These are phyloP conservation scores for Boletus smithii DNA, from an alignment of 1,284 basidiomycete species.

Conservation along the genomic window DNA sequence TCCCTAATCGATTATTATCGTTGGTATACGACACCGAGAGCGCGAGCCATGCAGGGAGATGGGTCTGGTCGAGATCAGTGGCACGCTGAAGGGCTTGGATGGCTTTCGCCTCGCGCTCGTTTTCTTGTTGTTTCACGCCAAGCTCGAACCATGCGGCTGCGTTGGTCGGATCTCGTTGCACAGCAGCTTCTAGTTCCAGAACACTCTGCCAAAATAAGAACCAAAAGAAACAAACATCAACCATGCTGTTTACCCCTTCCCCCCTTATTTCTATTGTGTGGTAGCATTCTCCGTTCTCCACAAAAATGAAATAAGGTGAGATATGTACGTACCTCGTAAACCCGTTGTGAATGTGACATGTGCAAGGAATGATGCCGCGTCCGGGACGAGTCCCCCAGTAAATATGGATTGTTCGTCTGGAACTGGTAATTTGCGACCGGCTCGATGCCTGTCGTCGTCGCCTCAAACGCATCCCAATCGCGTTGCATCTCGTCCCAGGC, in stretches of 20 bases:
- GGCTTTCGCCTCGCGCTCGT: slow-evolving; percentile 91
- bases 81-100: slow-evolving; percentile 83
- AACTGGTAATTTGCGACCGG: slow-evolving; percentile 69
- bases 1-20: slow-evolving; percentile 72
- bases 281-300: slow-evolving; percentile 6
- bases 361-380: slow-evolving; percentile 59
- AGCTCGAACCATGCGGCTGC: slow-evolving; percentile 86
- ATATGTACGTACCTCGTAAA: slow-evolving; percentile 56
- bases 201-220: slow-evolving; percentile 55
- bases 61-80: slow-evolving; percentile 74
- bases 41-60: slow-evolving; percentile 85
- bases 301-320: slow-evolving; percentile 15
- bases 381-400: slow-evolving; percentile 52
- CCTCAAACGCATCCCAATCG: slow-evolving; percentile 84
- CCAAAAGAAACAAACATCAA: slow-evolving; percentile 20
- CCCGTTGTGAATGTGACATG: slow-evolving; percentile 38
- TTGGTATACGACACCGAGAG: slow-evolving; percentile 93
- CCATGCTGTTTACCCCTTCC: slow-evolving; percentile 7
- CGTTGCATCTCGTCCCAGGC: slow-evolving; percentile 66
- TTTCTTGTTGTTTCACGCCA: slow-evolving; percentile 97
- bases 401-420: slow-evolving; percentile 80
- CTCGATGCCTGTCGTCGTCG: slow-evolving; percentile 60
- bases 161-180: slow-evolving; percentile 74
- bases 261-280: not conserved
- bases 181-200: slow-evolving; percentile 86